Conservation (phyloP, 2,329 filamentous ascomycete genomes). For the Microthyrium microscopicum region DNA sequence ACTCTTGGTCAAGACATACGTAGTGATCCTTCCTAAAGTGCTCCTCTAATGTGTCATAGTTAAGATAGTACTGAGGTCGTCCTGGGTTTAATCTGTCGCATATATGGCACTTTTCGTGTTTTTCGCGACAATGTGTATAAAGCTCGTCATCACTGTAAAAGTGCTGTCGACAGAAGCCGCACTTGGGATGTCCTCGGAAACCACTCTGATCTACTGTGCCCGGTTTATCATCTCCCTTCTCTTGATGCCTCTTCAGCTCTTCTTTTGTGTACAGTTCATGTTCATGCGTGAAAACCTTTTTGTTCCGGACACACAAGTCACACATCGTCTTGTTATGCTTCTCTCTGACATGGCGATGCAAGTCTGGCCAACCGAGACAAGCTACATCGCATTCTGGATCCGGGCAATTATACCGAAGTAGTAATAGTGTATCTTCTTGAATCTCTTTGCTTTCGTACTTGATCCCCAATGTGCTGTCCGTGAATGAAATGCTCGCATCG, state of each 20-base stretch:
- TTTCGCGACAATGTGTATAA: conserved; percentile 81
- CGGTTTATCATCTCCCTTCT: conserved; percentile 75
- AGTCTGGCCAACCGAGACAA: conserved; percentile 62
- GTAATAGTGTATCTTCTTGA: conserved; percentile 72
- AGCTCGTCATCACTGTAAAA: conserved; percentile 96
- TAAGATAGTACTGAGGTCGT: conserved; percentile 75
- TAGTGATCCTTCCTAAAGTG: conserved; percentile 85
- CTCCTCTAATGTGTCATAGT: conserved; percentile 71
- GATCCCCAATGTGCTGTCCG: conserved; percentile 77
- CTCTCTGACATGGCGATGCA: conserved; percentile 66
- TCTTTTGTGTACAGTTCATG: conserved; percentile 76
- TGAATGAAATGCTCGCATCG: conserved; percentile 53
- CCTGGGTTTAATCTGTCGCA: conserved; percentile 54
- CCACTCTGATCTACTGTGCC: conserved; percentile 84
- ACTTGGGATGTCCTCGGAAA: conserved; percentile 90
- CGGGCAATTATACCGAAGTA: conserved; percentile 90
- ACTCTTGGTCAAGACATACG: conserved; percentile 69
- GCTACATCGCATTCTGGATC: conserved; percentile 71
- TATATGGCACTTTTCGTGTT: conserved; percentile 87
- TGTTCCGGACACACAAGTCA: conserved; percentile 81
- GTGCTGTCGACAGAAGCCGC: conserved; percentile 75
- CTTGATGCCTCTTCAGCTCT: conserved; percentile 76
- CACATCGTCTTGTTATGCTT: conserved; percentile 78
- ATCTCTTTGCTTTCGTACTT: conserved; percentile 80
- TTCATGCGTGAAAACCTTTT: conserved; percentile 97